Evolutionary conservation across 192 early-diverging fungal species (phyloP).

Genomic region (Coemansia sp.): DNA sequence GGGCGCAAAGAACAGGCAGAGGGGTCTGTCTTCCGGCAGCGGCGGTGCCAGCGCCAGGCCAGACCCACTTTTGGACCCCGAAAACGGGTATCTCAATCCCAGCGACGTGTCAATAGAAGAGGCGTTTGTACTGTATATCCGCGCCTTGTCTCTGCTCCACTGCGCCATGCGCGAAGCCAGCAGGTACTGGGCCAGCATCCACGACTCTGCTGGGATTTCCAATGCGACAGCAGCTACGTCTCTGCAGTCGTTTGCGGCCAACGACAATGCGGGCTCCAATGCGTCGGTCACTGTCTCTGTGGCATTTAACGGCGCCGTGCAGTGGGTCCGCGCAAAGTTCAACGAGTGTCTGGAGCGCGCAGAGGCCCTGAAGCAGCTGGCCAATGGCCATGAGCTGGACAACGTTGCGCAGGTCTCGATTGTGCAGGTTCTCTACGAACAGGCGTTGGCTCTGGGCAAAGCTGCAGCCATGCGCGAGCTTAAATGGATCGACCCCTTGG

Average conservation of each 20-base stretch:
- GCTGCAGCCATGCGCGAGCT: slow-evolving; percentile 62
- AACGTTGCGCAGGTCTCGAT: slow-evolving; percentile 52
- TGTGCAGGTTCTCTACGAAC: slow-evolving; percentile 72
- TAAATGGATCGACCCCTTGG: slow-evolving; percentile 59
- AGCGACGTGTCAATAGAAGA: slow-evolving; percentile 57
- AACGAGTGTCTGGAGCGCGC: slow-evolving; percentile 88
- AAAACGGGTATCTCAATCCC: slow-evolving; percentile 30
- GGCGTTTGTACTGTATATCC: slow-evolving; percentile 67
- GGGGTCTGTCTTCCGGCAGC: not conserved
- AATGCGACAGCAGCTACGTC: not conserved
- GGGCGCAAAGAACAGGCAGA: slow-evolving; percentile 4
- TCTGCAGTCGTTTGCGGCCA: not conserved
- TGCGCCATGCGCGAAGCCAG: slow-evolving; percentile 58
- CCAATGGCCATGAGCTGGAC: slow-evolving; percentile 55
- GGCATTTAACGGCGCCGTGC: slow-evolving; percentile 65
- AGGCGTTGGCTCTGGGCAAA: slow-evolving; percentile 63
- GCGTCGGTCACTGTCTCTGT: slow-evolving; percentile 29
- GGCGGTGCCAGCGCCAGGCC: not conserved
- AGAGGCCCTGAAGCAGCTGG: slow-evolving; percentile 59
- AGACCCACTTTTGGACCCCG: slow-evolving; percentile 31
- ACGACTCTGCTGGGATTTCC: not conserved
- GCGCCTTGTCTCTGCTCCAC: slow-evolving; percentile 63
- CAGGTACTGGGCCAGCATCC: slow-evolving; percentile 37
- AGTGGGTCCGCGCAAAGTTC: slow-evolving; percentile 88
- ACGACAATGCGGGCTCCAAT: not conserved